Conservation (phyloP, 805 yeast species). For the Cyberlindnera suaveolens region DNA sequence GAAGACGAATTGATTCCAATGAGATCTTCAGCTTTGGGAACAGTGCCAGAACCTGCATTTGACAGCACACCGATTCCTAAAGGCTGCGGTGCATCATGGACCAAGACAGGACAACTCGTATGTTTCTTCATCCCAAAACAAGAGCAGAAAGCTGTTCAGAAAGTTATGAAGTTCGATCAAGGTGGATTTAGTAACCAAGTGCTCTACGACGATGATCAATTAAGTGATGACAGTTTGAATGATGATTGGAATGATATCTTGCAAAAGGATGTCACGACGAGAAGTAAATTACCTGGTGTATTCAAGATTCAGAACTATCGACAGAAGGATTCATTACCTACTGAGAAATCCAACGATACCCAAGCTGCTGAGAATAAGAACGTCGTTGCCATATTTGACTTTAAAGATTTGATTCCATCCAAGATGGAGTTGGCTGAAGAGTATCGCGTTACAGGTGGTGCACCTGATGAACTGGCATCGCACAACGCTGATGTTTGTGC, state of each 20-base stretch:
- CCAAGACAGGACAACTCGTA: conserved; percentile 68
- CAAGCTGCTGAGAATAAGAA: conserved; percentile 32
- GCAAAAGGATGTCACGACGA: conserved; percentile 43
- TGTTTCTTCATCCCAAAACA: conserved; percentile 67
- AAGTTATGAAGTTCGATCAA: conserved; percentile 44
- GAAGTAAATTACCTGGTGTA: conserved; percentile 47
- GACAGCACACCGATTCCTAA: conserved; percentile 90
- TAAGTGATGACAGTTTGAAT: conserved; percentile 52
- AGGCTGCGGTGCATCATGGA: conserved; percentile 91
- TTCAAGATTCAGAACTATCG: conserved; percentile 20
- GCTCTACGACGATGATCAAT: conserved; percentile 19
- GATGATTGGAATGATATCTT: conserved; percentile 66
- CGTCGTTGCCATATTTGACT: conserved; percentile 58
- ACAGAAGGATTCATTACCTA: conserved; percentile 9
- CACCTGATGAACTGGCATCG: conserved; percentile 57
- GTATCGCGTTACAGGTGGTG: conserved; percentile 55
- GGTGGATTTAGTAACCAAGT: conserved; percentile 41
- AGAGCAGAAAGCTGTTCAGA: conserved; percentile 32
- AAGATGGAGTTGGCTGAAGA: conserved; percentile 63
- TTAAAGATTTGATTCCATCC: conserved; percentile 66
- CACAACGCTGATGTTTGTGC: conserved; percentile 70
- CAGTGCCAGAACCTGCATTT: conserved; percentile 24
- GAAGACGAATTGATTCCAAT: conserved; percentile 24
- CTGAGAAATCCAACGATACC: conserved; percentile 19
- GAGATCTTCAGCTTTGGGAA: not conserved